Evolutionary conservation across 1,284 basidiomycete genomes (phyloP).

Genomic region (Phylloboletellus chloephorus): DNA sequence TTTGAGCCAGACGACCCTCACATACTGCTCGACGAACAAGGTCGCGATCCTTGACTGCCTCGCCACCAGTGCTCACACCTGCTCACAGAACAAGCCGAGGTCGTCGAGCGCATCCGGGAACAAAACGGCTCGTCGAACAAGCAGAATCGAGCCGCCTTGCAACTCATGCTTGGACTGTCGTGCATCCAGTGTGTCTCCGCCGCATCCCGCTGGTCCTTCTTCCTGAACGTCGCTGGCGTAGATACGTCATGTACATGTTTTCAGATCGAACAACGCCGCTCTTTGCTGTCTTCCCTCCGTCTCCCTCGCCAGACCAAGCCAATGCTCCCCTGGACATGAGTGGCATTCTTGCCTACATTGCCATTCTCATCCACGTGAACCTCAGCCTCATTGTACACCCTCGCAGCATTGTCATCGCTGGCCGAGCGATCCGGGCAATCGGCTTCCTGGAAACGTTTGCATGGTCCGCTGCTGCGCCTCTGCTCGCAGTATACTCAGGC

Average conservation of each 20-base stretch:
- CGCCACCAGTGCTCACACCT: conserved; percentile 5
- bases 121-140: conserved; percentile 38
- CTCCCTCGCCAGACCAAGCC: conserved; percentile 5
- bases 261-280: conserved; percentile 42
- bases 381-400: conserved; percentile 38
- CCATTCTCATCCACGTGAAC: conserved; percentile 45
- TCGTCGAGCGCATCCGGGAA: conserved; percentile 40
- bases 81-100: conserved; percentile 47
- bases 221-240: conserved; percentile 15
- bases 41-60: conserved; percentile 21
- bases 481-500: conserved; percentile 41
- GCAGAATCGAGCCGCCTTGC: conserved; percentile 35
- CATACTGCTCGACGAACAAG: conserved; percentile 48
- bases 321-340: conserved; percentile 36
- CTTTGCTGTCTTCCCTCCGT: conserved; percentile 37
- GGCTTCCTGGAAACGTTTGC: conserved; percentile 41
- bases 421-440: conserved; percentile 32
- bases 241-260: conserved; percentile 41
- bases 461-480: conserved; percentile 43
- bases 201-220: background rate
- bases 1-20: conserved; percentile 28
- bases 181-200: conserved; percentile 38
- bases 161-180: conserved; percentile 40
- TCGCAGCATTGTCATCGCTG: conserved; percentile 24
- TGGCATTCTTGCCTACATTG: conserved; percentile 38